Base-by-base conservation (phyloP, 106 monocot genomes). In the Acanthochlamys bracteata region DNA sequence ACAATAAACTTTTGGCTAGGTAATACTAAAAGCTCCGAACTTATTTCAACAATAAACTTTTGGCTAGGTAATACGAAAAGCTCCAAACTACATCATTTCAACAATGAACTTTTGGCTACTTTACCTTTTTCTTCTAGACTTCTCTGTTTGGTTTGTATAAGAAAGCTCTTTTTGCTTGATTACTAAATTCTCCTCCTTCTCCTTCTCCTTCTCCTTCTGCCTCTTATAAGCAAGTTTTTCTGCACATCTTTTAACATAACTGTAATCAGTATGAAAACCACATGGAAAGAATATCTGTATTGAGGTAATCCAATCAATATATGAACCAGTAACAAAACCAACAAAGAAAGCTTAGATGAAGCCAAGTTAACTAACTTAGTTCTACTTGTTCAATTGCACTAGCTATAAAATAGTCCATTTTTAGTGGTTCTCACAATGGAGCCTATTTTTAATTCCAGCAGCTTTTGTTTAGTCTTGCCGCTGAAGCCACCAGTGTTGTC, bases 161-260 rank as follows among this genome's bases (percentile, higher is more conserved):
- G 53, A 54, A 16, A 16, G 53, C 43, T 13, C 43, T 45, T 45
- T 45, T 13, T 45, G 43, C 43, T 13, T 45, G 10, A 45, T 45
- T 45, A 13, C 71, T 74, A 12, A n/a, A 24, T n/a, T n/a, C 40
- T 66, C 27, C 55, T 73, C 71, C 41, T 68, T 66, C 25, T 73
- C 67, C 9, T 71, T 43, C 69, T 80, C 74, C 67, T 80, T 82
- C 27, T 73, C 75, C 55, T 77, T 83, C 42, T 71, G 69, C 60
- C 59, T 82, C 62, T 74, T 87, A 72, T 87, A 83, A 24, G 77
- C 74, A 60, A 87, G 83, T 61, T 87, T 87, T 69, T 83, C 87
- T 80, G 83, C 87, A 77, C 87, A 87, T 60, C 80, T 87, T 76
- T 61, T 43, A 82, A 14, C 53, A 69, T 59, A 59, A 59, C 47